Percentiles rank a stretch among this genome's conserved stretches.
Evolutionary conservation across 768 basidiomycete species (phyloP).

Genomic region (Rhodosporidiobolus odoratus): DNA sequence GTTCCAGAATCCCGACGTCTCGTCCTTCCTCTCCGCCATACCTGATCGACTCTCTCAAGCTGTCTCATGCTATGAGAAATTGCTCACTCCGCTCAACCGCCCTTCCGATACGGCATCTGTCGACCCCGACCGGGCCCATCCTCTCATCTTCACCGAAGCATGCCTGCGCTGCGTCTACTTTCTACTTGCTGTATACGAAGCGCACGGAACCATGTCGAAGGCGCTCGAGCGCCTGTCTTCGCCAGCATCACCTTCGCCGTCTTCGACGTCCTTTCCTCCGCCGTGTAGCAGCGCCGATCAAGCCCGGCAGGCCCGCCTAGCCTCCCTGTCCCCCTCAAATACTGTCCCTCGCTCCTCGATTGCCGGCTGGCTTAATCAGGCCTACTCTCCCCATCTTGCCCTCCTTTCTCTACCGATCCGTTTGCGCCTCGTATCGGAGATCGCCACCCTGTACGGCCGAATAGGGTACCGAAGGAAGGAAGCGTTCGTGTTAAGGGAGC

Average conservation of each 20-base stretch:
- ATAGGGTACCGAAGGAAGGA: constrained; percentile 84
- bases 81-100: constrained; percentile 44
- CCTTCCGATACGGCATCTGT: constrained; percentile 55
- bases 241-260: too few species aligned
- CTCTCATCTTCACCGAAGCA: constrained; percentile 62
- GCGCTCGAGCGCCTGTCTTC: constrained; percentile 79
- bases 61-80: constrained; percentile 35
- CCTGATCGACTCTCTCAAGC: constrained; percentile 39
- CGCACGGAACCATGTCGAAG: constrained; percentile 63
- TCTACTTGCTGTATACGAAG: constrained; percentile 57
- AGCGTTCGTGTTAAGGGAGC: constrained; percentile 74
- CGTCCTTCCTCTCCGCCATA: constrained; percentile 37
- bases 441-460: constrained; percentile 69
- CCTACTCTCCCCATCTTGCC: constrained; percentile 50
- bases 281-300: constrained; percentile 36
- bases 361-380: constrained; percentile 21
- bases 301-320: constrained; percentile 4
- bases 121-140: constrained; percentile 46
- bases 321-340: constrained; percentile 25
- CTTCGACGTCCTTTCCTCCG: constrained; percentile 50
- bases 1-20: constrained; percentile 11
- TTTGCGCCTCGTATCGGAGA: constrained; percentile 60
- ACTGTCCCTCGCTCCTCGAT: constrained; percentile 34
- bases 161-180: constrained; percentile 69
- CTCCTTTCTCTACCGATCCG: constrained; percentile 73